Evolutionary conservation across 768 basidiomycete species (phyloP), one percentile per base, ranked within the genome.

Genomic region (Naematelia encephala): DNA sequence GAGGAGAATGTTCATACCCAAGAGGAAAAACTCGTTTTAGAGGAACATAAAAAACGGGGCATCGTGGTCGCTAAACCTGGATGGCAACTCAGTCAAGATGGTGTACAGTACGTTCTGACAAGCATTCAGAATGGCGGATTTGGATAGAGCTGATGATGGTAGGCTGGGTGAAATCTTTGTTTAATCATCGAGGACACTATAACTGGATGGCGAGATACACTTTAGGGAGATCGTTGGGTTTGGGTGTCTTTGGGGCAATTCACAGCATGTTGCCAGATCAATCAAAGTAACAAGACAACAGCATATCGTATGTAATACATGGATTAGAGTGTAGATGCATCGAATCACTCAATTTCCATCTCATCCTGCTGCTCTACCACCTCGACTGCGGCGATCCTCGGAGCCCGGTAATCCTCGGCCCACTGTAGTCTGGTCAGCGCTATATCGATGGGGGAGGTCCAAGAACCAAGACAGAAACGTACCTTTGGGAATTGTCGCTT

Each of bases 401-500:
- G 22, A 12, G 60, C 52, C 44, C 28, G 57, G 26, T 57, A 65
- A 29, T 61, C 61, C 26, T 59, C 57, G 0, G 67, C 57, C 62
- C 67, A 61, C 57, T 52, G 42, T 25, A 46, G 12, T 25, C 16
- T 22, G 27, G 14, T 19, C 46, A 47, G 21, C 8, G 46, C n/a
- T 8, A 5, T 47, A 21, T 8, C 46, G n/a, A 8, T 26, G 46
- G 25, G 21, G 46, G 46, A 21, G 21, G 19, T 47, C 5, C n/a
- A 19, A 47, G 8, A 21, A 10, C 5, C 8, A 39, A 16, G 8
- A 39, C 34, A 8, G 19, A 21, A 11, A 47, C 46, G 8, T 87
- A 91, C 97, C 74, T 87, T 88, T 10, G 94, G 94, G 78, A 84
- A 97, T 57, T 92, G 87, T 43, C 96, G 82, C 79, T 98, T 99